phyloP scores from a whole-genome alignment of 192 early-diverging fungal genomes.

The Phycomyces blakesleeanus region DNA sequence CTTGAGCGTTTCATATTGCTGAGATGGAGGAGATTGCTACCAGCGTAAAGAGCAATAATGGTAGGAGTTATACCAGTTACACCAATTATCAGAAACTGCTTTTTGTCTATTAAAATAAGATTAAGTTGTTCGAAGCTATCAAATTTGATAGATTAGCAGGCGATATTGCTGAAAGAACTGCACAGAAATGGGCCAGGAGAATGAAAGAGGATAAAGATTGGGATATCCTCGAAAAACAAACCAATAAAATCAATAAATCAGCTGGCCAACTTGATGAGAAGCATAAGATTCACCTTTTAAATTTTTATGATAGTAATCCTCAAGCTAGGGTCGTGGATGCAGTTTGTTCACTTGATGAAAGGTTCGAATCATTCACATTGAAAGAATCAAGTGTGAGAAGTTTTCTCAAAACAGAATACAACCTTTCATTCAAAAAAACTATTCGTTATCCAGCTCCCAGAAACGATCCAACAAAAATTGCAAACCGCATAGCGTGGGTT shows the following conservation, averaged over 20 bases:
- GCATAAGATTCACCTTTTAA: slow-evolving; percentile 11
- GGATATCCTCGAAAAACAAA: slow-evolving; percentile 8
- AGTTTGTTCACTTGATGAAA: slow-evolving; percentile 2
- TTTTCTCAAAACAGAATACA: slow-evolving; percentile 8
- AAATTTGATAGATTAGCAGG: slow-evolving; percentile 7
- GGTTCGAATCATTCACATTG: slow-evolving; percentile 4
- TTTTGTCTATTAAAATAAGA: slow-evolving; percentile 9
- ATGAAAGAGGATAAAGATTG: slow-evolving; percentile 11
- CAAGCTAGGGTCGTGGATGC: slow-evolving; percentile 9
- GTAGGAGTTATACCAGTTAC: slow-evolving; percentile 7
- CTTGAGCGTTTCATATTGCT: too few species aligned
- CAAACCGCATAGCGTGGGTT: neutral
- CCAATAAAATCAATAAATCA: slow-evolving; percentile 11
- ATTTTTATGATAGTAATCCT: slow-evolving; percentile 4
- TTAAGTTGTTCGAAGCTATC: neutral
- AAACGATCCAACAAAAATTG: slow-evolving; percentile 10
- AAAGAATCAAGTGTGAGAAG: slow-evolving; percentile 3
- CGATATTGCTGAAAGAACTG: neutral
- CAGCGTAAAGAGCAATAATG: slow-evolving; percentile 2
- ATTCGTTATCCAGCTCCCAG: neutral
- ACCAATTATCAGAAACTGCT: slow-evolving; percentile 10
- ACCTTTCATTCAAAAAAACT: slow-evolving; percentile 10
- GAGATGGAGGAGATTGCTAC: slow-evolving; percentile 10
- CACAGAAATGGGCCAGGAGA: slow-evolving; percentile 12
- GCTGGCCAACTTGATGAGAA: slow-evolving; percentile 8